Base-by-base conservation (phyloP, 2,329 filamentous ascomycete species). In the Penicillium sp. region DNA sequence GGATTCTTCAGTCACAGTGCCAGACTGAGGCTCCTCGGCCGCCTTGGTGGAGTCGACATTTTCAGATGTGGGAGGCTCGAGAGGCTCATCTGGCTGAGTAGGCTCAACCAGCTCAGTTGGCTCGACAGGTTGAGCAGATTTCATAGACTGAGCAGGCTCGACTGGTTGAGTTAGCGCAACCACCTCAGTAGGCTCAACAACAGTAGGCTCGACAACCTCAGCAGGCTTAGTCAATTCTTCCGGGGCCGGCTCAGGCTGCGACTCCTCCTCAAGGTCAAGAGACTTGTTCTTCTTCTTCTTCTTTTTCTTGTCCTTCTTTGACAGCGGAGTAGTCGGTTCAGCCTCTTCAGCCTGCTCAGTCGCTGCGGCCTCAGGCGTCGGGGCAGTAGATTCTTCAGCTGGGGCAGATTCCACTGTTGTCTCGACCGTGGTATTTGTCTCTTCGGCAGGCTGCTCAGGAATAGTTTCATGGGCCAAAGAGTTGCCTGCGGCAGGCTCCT, bases 221-320 rank as follows among this genome's bases (percentile, higher is more conserved):
- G 48, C 0, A 17, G 42, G 2, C 7, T 43, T 39, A 5, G 15
- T 20, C 14, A 56, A 56, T 45, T 61, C 63, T 49, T 57, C 52
- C 11, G 37, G 6, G n/a, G 12, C 52, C 3, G 38, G 41, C 28
- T 63, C 54, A 43, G 54, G 7, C 43, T 55, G 55, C 14, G 28
- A 7, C 17, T 59, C 52, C 7, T 60, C 64, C 22, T 59, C 51
- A 14, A 55, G 38, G 20, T 37, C 54, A 47, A 62, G 45, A 39
- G 65, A 63, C 55, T 66, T 64, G 14, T 55, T 58, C 59, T 67
- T 67, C 60, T 68, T 68, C 34, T 67, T 65, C 17, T 66, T 62
- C 22, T 68, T 68, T 12, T 63, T 68, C 47, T 67, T 60, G n/a
- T 68, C 67, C 56, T 68, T 68, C 4, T 57, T 58, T 39, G 50